Percentiles rank a stretch among this genome's conserved stretches.
These are phyloP conservation scores for Farysia itapuensis DNA, from an alignment of 1,284 basidiomycete species.

Conservation along the genomic window DNA sequence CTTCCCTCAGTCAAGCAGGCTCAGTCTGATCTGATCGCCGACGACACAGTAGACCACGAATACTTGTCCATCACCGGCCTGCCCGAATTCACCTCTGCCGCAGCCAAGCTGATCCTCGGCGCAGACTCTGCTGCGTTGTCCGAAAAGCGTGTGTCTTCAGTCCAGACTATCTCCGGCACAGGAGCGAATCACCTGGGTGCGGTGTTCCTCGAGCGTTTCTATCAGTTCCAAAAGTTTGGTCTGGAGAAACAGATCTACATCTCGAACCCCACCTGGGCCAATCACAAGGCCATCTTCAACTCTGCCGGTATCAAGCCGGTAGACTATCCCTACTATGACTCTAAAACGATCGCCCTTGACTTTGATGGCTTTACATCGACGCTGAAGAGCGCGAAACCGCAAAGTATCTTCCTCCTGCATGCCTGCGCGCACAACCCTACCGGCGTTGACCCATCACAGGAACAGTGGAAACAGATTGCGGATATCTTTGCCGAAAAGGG, in stretches of 20 bases:
- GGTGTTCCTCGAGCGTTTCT: constrained; percentile 83
- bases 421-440: constrained; percentile 96
- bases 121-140: constrained; percentile 71
- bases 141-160: constrained; percentile 63
- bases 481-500: constrained; percentile 73
- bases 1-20: constrained; percentile 66
- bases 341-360: constrained; percentile 84
- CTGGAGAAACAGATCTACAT: constrained; percentile 68
- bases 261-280: constrained; percentile 92
- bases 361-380: constrained; percentile 73
- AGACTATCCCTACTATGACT: constrained; percentile 87
- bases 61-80: constrained; percentile 90
- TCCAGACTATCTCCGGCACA: constrained; percentile 84
- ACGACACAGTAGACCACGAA: constrained; percentile 82
- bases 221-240: constrained; percentile 63
- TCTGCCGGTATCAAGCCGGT: constrained; percentile 78
- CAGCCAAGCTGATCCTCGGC: constrained; percentile 81
- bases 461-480: constrained; percentile 83
- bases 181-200: constrained; percentile 92
- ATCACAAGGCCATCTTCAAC: constrained; percentile 85
- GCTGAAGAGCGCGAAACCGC: constrained; percentile 65
- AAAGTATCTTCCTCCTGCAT: constrained; percentile 85
- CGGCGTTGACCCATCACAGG: constrained; percentile 82
- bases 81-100: constrained; percentile 75
- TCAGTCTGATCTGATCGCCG: constrained; percentile 70